Conservation (phyloP, 2,329 filamentous ascomycete species). For the Cadophora gregata region DNA sequence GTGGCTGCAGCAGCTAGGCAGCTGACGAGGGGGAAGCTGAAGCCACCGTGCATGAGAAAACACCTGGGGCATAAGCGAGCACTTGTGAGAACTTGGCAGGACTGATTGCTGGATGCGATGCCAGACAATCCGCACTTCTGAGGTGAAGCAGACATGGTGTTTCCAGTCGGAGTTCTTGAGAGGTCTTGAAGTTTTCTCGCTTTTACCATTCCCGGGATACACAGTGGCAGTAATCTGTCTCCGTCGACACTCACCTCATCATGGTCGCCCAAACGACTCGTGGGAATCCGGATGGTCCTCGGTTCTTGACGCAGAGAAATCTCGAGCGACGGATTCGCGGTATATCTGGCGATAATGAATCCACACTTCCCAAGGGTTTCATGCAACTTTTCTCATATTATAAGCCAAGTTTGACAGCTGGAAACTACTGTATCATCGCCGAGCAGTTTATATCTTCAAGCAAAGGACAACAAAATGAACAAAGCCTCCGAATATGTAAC, state of each 20-base stretch:
- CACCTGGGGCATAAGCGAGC: neutral
- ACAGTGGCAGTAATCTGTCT: neutral
- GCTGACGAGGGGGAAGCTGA: neutral
- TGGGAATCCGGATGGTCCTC: neutral
- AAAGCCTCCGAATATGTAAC: constrained; percentile 1
- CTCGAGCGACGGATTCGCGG: neutral
- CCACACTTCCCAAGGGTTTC: neutral
- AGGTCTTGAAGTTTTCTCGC: neutral
- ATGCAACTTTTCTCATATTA: constrained; percentile 12
- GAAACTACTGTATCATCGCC: neutral
- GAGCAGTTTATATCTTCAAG: constrained; percentile 1
- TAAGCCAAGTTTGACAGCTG: constrained; percentile 2
- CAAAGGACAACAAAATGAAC: neutral
- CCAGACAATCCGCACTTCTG: neutral
- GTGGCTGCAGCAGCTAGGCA: neutral
- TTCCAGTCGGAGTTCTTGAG: neutral
- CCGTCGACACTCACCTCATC: neutral
- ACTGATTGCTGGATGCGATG: neutral
- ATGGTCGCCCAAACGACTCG: neutral
- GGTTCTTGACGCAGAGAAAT: neutral
- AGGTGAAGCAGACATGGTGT: neutral
- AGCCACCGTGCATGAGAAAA: neutral
- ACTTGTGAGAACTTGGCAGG: neutral
- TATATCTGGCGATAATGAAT: neutral
- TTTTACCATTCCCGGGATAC: neutral